phyloP scores from a whole-genome alignment of 495 filamentous ascomycete species.

The Podospora conica region DNA sequence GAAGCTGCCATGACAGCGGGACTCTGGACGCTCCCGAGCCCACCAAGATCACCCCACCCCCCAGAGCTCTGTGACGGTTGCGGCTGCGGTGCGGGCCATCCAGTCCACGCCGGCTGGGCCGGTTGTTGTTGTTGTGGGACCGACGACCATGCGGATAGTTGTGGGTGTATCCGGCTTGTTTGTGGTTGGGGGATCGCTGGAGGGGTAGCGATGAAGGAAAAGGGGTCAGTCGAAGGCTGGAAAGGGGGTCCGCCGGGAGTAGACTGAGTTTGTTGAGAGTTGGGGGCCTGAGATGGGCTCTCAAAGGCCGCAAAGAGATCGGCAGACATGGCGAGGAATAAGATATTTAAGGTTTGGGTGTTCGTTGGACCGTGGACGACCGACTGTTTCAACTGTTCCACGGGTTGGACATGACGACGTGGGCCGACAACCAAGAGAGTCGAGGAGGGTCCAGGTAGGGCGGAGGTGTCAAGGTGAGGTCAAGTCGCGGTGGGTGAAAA shows the following conservation, averaged over 20 bases:
- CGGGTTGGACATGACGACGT: neutral
- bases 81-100: slow-evolving; percentile 16
- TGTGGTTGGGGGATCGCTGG: slow-evolving; percentile 13
- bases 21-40: slow-evolving; percentile 12
- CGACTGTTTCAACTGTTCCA: neutral
- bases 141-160: slow-evolving; percentile 17
- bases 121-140: slow-evolving; percentile 11
- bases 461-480: neutral
- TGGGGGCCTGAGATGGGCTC: slow-evolving; percentile 26
- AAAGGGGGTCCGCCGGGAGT: neutral
- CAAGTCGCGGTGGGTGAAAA: neutral
- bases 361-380: neutral
- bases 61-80: slow-evolving; percentile 4
- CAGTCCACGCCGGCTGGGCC: slow-evolving; percentile 1
- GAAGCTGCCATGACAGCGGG: neutral
- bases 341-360: neutral
- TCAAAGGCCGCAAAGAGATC: slow-evolving; percentile 71
- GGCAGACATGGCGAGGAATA: slow-evolving; percentile 58
- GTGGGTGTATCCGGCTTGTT: slow-evolving; percentile 12
- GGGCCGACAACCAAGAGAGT: neutral
- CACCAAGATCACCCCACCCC: slow-evolving; percentile 19
- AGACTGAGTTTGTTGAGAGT: slow-evolving; percentile 23
- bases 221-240: slow-evolving; percentile 15
- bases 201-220: slow-evolving; percentile 16
- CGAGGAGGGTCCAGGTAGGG: neutral